These are phyloP conservation scores for Candida adriatica DNA, from an alignment of 805 yeast genomes.

Conservation along the genomic window DNA sequence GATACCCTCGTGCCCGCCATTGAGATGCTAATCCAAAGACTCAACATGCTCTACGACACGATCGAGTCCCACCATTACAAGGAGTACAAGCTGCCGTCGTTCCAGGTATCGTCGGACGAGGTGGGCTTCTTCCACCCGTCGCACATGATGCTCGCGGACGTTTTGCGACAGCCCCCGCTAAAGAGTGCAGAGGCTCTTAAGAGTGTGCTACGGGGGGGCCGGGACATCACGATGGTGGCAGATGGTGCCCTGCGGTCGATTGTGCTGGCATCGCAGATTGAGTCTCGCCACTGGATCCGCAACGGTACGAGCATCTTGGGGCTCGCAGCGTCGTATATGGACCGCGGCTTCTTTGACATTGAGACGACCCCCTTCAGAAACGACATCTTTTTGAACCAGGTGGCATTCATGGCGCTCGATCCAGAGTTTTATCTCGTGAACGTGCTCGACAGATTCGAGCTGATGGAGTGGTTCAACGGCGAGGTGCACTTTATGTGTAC, in stretches of 20 bases:
- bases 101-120: constrained; percentile 40
- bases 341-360: constrained; percentile 30
- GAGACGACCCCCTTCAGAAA: constrained; percentile 48
- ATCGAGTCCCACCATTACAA: constrained; percentile 17
- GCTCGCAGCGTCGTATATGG: constrained; percentile 43
- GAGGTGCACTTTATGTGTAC: constrained; percentile 31
- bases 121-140: constrained; percentile 56
- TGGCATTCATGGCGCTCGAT: constrained; percentile 43
- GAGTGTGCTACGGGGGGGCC: constrained; percentile 11
- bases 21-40: not conserved
- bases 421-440: constrained; percentile 49
- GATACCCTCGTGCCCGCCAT: not conserved
- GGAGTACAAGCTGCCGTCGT: constrained; percentile 25
- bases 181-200: constrained; percentile 1
- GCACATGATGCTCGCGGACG: constrained; percentile 43
- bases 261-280: constrained; percentile 56
- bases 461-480: constrained; percentile 42
- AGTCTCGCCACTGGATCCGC: constrained; percentile 65
- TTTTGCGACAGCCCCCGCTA: constrained; percentile 2
- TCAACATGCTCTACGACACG: not conserved
- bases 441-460: constrained; percentile 53
- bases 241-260: constrained; percentile 55
- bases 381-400: constrained; percentile 70
- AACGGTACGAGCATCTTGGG: constrained; percentile 53
- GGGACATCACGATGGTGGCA: constrained; percentile 40